A percentile compares a stretch with the other conserved stretches of the same genome.
Evolutionary conservation across 2,329 filamentous ascomycete species (phyloP).

Genomic region (Arthrobotrys megalospora): DNA sequence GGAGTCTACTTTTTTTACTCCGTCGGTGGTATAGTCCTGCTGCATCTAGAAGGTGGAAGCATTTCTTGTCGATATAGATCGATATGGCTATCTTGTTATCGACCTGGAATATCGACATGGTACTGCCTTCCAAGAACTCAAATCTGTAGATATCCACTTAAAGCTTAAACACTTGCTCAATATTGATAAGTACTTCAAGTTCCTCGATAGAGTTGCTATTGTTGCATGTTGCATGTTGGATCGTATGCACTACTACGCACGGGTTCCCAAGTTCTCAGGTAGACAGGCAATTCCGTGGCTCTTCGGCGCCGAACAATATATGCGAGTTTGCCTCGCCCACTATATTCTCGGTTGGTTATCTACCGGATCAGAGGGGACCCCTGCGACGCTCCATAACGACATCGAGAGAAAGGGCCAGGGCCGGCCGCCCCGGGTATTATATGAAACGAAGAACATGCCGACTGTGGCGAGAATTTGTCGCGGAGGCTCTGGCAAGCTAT

Average conservation of each 20-base stretch:
- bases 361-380: slow-evolving; percentile 35
- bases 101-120: not conserved
- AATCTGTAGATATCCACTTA: no score
- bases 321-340: not conserved
- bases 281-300: slow-evolving; percentile 31
- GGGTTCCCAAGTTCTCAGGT: slow-evolving; percentile 1
- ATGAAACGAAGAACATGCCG: slow-evolving; percentile 14
- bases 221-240: not conserved
- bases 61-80: not conserved
- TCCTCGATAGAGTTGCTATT: not conserved
- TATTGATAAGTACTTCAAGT: not conserved
- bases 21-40: not conserved
- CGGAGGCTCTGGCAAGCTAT: not conserved
- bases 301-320: slow-evolving; percentile 1
- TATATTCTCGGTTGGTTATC: slow-evolving; percentile 42
- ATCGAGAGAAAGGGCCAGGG: slow-evolving; percentile 5
- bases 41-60: not conserved
- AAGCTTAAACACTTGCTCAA: not conserved
- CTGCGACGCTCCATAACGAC: slow-evolving; percentile 19
- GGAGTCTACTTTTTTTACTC: slow-evolving; percentile 10
- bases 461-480: not conserved
- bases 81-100: not conserved
- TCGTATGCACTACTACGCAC: not conserved
- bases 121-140: not conserved
- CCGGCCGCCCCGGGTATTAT: slow-evolving; percentile 15